phyloP scores from a whole-genome alignment of 306 rosid genomes.

The Delonix regia region DNA sequence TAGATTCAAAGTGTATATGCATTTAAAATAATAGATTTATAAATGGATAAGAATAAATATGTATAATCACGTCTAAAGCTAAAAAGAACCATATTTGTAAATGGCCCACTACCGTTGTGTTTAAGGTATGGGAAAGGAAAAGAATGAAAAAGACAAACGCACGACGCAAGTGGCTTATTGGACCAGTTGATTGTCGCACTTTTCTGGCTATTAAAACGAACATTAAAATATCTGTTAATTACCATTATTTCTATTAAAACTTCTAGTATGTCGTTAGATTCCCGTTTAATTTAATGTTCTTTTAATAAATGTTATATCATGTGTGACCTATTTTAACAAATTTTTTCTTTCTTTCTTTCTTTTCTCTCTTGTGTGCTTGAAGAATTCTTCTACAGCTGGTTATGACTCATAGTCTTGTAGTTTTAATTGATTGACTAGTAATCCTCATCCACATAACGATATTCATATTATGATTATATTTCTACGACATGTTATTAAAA shows the following conservation, averaged over 20 bases:
- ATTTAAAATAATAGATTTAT: background rate
- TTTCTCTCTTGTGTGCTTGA: background rate
- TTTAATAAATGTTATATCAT: background rate
- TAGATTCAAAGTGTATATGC: background rate
- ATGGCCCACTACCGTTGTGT: background rate
- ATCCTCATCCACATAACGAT: background rate
- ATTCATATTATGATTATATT: too few relatives aligned
- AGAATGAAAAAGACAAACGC: background rate
- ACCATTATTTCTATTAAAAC: background rate
- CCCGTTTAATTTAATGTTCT: background rate
- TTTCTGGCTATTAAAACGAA: background rate
- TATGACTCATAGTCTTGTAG: background rate
- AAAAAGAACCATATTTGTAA: background rate
- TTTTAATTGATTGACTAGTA: background rate
- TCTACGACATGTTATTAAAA: too few relatives aligned
- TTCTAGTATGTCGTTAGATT: background rate
- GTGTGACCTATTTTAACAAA: too few relatives aligned
- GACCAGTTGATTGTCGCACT: background rate
- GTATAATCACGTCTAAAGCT: too few relatives aligned
- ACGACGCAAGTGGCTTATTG: background rate
- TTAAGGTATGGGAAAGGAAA: background rate
- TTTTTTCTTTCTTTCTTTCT: too few relatives aligned
- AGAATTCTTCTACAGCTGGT: background rate
- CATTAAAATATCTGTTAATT: background rate
- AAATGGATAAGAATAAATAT: background rate